Conservation (phyloP, 192 early-diverging fungal genomes). For the Geranomyces michiganensis region DNA sequence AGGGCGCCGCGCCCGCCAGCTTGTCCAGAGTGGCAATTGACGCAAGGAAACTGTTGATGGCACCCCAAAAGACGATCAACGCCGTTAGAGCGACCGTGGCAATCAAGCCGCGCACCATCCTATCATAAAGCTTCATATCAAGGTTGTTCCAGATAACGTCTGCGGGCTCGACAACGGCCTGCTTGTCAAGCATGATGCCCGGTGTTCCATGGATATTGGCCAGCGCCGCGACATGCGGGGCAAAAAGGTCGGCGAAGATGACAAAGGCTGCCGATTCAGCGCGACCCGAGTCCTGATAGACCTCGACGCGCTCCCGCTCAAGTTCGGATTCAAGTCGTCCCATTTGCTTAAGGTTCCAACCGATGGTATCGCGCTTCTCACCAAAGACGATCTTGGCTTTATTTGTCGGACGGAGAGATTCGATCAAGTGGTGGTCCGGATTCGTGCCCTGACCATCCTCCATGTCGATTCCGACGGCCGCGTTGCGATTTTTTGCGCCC, state of each 20-base stretch:
- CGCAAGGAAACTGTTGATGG: constrained; percentile 22
- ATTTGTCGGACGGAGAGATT: constrained; percentile 1
- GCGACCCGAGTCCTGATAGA: constrained; percentile 30
- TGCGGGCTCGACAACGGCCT: constrained; percentile 66
- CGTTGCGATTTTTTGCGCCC: background rate
- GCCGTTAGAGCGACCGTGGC: constrained; percentile 44
- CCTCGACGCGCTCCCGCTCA: background rate
- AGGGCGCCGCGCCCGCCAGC: constrained; percentile 7
- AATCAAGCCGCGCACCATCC: constrained; percentile 56
- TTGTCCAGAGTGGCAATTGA: constrained; percentile 28
- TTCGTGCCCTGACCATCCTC: background rate
- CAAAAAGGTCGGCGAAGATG: constrained; percentile 69
- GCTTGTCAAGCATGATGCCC: constrained; percentile 63
- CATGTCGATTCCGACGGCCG: constrained; percentile 3
- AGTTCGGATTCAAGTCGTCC: background rate
- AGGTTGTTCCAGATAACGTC: constrained; percentile 83
- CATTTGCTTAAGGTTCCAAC: constrained; percentile 1
- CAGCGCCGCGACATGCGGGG: constrained; percentile 77
- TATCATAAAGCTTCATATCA: constrained; percentile 52
- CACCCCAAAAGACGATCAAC: constrained; percentile 60
- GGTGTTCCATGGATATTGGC: constrained; percentile 62
- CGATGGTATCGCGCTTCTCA: background rate
- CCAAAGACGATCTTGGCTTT: constrained; percentile 11
- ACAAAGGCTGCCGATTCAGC: constrained; percentile 70
- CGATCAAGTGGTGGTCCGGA: background rate